Conservation (phyloP, 2,329 filamentous ascomycete species). For the Colletotrichum acutatum region DNA sequence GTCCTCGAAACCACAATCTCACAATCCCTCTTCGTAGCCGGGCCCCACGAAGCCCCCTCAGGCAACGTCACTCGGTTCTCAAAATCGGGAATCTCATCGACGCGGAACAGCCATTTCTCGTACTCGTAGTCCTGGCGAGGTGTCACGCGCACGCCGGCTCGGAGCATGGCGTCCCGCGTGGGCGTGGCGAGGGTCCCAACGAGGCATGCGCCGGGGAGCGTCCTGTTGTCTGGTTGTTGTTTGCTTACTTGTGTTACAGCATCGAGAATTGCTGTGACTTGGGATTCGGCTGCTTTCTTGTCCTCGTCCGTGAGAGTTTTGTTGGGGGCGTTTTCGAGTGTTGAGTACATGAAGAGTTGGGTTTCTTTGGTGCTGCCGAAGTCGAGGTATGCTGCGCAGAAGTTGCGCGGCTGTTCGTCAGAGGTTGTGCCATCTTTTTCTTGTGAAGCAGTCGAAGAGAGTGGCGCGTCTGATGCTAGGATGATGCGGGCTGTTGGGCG, state of each 20-base stretch:
- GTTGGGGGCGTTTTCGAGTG: constrained; percentile 52
- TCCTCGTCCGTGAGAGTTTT: constrained; percentile 19
- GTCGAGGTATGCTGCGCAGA: constrained; percentile 71
- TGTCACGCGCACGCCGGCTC: constrained; percentile 37
- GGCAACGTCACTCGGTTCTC: constrained; percentile 46
- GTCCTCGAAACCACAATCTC: constrained; percentile 65
- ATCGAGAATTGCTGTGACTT: constrained; percentile 46
- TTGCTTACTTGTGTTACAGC: constrained; percentile 43
- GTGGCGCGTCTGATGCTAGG: constrained; percentile 42
- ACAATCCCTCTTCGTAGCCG: constrained; percentile 63
- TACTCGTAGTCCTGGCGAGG: constrained; percentile 46
- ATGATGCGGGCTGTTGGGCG: constrained; percentile 57
- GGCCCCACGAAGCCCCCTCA: constrained; percentile 65
- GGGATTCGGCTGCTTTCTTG: constrained; percentile 43
- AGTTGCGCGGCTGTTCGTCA: constrained; percentile 39
- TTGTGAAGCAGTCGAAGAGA: background rate
- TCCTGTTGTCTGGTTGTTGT: constrained; percentile 36
- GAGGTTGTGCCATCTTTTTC: constrained; percentile 19
- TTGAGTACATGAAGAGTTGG: constrained; percentile 71
- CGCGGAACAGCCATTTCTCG: constrained; percentile 69
- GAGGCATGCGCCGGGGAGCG: constrained; percentile 47
- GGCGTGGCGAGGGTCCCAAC: constrained; percentile 47
- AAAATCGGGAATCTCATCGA: constrained; percentile 54
- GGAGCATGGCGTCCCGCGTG: constrained; percentile 33
- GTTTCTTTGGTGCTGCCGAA: constrained; percentile 70